These are phyloP conservation scores for Ceratocystis eucalypticola DNA, from an alignment of 2,329 filamentous ascomycete species.

Conservation along the genomic window DNA sequence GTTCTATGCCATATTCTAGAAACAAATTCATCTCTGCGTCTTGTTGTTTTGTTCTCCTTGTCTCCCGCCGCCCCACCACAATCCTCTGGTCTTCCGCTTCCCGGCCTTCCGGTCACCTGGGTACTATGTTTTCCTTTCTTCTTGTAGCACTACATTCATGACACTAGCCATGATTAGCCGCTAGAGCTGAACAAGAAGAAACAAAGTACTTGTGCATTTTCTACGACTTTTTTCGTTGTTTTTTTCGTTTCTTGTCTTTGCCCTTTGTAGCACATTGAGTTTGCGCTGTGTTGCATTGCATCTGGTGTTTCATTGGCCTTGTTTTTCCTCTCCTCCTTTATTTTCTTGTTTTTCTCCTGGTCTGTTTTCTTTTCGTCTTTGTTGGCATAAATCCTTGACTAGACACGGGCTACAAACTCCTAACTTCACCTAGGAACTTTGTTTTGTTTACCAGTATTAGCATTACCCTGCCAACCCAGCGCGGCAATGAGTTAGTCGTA, in stretches of 20 bases:
- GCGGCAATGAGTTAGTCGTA: background rate
- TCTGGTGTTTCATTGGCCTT: background rate
- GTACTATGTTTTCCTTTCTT: background rate
- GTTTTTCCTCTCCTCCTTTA: background rate
- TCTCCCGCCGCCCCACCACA: too few relatives aligned
- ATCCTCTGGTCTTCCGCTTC: background rate
- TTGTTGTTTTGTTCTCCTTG: background rate
- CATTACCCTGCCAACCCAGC: background rate
- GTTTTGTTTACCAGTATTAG: background rate
- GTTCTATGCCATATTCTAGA: background rate
- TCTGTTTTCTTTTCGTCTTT: background rate
- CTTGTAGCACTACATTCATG: background rate
- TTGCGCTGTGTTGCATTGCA: constrained; percentile 3
- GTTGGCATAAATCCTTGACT: too few relatives aligned
- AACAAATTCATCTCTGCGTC: background rate
- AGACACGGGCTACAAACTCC: too few relatives aligned
- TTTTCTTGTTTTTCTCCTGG: background rate
- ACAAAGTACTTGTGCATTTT: background rate
- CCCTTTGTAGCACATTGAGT: background rate
- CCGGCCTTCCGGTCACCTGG: background rate
- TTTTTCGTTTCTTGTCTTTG: background rate
- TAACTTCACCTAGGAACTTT: background rate
- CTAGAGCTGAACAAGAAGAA: background rate
- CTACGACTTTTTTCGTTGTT: background rate
- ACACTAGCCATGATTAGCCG: background rate